Conservation (phyloP, 768 basidiomycete species). For the Naganishia randhawae region DNA sequence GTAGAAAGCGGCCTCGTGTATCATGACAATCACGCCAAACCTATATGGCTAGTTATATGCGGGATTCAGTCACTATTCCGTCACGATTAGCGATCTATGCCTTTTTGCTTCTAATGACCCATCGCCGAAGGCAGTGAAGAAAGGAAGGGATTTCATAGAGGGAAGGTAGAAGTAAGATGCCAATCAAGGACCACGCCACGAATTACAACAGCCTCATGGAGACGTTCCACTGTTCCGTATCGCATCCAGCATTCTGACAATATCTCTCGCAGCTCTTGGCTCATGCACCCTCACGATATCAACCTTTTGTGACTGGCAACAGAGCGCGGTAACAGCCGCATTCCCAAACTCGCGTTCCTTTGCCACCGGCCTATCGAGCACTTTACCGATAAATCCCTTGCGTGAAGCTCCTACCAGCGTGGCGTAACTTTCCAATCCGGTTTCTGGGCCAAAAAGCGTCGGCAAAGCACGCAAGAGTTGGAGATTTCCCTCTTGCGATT, state of each 20-base stretch:
- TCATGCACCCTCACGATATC: constrained; percentile 79
- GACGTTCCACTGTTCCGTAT: constrained; percentile 47
- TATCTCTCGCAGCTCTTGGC: constrained; percentile 67
- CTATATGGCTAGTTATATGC: no score
- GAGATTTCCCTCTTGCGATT: constrained; percentile 70
- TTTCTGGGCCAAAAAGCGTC: constrained; percentile 54
- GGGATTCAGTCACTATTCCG: no score
- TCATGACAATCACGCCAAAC: no score
- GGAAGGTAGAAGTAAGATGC: no score
- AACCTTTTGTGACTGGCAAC: constrained; percentile 69
- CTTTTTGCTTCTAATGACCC: no score
- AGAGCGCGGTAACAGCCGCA: constrained; percentile 64
- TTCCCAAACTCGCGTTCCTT: constrained; percentile 74
- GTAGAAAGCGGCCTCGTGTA: no score
- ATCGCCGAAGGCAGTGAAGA: no score
- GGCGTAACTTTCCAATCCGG: constrained; percentile 55
- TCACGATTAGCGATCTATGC: no score
- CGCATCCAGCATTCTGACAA: constrained; percentile 63
- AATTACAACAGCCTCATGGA: not conserved
- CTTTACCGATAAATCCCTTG: constrained; percentile 75
- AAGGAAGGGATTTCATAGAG: no score
- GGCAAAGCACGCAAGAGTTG: constrained; percentile 60
- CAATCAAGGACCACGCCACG: not conserved
- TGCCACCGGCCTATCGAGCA: constrained; percentile 57
- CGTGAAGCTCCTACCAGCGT: constrained; percentile 71